phyloP scores from a whole-genome alignment of 2,329 filamentous ascomycete genomes.

The Coleophoma eucalyptorum region DNA sequence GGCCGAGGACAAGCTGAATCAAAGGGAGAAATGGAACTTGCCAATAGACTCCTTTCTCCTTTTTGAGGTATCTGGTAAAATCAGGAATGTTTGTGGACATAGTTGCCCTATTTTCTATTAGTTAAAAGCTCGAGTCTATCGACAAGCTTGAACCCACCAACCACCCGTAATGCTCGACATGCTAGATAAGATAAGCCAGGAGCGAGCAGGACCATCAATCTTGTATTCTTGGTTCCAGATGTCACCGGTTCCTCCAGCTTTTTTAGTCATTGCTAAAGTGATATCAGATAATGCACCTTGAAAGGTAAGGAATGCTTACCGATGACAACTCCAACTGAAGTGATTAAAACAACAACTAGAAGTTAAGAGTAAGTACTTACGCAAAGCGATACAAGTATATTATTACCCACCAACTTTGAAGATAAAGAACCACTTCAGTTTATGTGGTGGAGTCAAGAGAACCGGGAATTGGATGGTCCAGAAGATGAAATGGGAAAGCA shows the following conservation, averaged over 20 bases:
- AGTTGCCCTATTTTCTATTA: constrained; percentile 5
- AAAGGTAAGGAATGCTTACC: background rate
- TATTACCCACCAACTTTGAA: constrained; percentile 34
- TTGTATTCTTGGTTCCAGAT: constrained; percentile 20
- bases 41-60: constrained; percentile 18
- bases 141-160: constrained; percentile 9
- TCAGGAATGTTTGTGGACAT: constrained; percentile 24
- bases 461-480: constrained; percentile 28
- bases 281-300: constrained; percentile 11
- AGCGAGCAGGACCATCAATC: constrained; percentile 14
- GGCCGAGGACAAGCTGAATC: constrained; percentile 19
- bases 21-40: constrained; percentile 23
- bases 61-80: constrained; percentile 24
- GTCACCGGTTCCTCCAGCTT: constrained; percentile 17
- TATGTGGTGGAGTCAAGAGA: constrained; percentile 42
- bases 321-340: background rate
- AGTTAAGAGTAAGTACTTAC: background rate
- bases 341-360: background rate
- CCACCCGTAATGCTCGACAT: constrained; percentile 21
- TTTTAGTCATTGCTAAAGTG: constrained; percentile 19
- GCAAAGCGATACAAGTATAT: too few relatives aligned
- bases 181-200: constrained; percentile 21
- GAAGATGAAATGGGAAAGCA: constrained; percentile 49
- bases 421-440: constrained; percentile 49
- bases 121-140: background rate